Base-by-base conservation (phyloP, 768 basidiomycete species). In the Auriscalpium microsporum region DNA sequence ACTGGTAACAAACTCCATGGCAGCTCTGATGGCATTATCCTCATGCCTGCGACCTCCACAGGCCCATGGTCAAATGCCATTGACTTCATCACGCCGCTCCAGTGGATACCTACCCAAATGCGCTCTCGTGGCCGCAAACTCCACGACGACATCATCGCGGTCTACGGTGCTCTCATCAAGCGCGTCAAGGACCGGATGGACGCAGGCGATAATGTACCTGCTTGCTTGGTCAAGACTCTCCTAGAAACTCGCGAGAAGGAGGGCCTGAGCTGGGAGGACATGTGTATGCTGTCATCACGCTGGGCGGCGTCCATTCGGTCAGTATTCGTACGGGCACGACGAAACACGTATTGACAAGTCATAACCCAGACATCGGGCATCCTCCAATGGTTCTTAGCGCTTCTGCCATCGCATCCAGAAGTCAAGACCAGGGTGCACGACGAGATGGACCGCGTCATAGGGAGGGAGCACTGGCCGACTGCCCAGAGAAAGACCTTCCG, bases 51-150 rank as follows among this genome's bases (percentile, higher is more conserved):
- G 21, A 10, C 40, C 37, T 45, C 48, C 28, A 28, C 28, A 61
- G 76, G 76, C 13, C 75, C 77, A 0, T 65, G 72, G 23, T 74
- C 76, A 1, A 78, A 78, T 56, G 48, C 72, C 13, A 69, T 72
- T 33, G 78, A 79, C 61, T 79, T 78, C 52, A 53, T 78, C 2
- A 68, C 70, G 13, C 55, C 72, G 10, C 71, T 78, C 19, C 77
- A 77, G 44, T 62, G 62, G 40, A 47, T 78, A 1, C 76, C 75
- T 1, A 73, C 67, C 35, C 57, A 57, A 19, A 73, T 73, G 68
- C 68, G 63, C 7, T 61, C 66, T 1, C 72, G 78, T 8, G 76
- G 67, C 4, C 64, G 64, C 44, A 70, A 68, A 33, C 72, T 79
- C 4, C 75, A 77, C 52, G 49, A 65, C 9, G 67, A 61, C 45